Evolutionary conservation across 371 early-diverging fungal species (phyloP).

Genomic region (Entomophthora muscae): DNA sequence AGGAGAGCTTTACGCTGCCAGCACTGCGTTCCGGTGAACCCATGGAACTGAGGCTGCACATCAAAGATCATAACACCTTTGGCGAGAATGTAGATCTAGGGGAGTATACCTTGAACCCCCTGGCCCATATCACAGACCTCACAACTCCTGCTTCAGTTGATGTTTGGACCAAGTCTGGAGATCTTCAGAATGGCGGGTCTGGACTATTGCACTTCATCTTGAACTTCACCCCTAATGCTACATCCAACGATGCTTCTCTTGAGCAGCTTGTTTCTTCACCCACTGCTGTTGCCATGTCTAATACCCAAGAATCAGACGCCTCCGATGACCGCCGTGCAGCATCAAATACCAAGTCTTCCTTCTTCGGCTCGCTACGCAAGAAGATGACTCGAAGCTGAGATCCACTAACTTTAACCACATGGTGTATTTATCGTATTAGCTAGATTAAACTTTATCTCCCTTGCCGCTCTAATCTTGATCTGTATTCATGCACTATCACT

Average conservation of each 20-base stretch:
- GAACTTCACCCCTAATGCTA: background rate
- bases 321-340: background rate
- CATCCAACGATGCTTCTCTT: background rate
- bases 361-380: background rate
- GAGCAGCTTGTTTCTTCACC: background rate
- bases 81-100: constrained; percentile 39
- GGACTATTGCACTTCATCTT: background rate
- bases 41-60: constrained; percentile 23
- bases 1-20: constrained; percentile 26
- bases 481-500: no score
- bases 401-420: no score
- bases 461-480: no score
- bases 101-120: constrained; percentile 25
- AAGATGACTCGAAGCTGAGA: background rate
- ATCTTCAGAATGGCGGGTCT: background rate
- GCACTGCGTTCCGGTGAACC: constrained; percentile 19
- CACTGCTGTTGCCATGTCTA: background rate
- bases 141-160: background rate
- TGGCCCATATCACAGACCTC: constrained; percentile 21
- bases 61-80: constrained; percentile 46
- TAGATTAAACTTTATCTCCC: no score
- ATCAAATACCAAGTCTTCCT: constrained; percentile 1
- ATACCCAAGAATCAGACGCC: background rate
- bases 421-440: no score
- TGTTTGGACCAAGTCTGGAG: background rate